Evolutionary conservation across 257 asterid genomes (phyloP).

Genomic region (Salvia rosmarinus): DNA sequence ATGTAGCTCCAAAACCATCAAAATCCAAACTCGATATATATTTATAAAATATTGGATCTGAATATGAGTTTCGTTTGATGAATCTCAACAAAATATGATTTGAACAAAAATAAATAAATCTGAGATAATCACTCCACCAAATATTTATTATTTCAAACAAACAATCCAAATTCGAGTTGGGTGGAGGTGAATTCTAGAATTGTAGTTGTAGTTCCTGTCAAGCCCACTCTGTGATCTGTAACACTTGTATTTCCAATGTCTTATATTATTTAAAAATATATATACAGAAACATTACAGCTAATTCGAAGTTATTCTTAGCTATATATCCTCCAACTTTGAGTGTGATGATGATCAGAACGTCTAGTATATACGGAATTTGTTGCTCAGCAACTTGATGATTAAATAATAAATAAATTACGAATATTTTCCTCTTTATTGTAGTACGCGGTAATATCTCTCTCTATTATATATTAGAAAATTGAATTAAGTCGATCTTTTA

Average conservation of each 20-base stretch:
- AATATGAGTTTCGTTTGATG: too few species aligned
- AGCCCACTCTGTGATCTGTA: not conserved
- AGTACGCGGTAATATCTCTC: too few species aligned
- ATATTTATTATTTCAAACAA: not conserved
- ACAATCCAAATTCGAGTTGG: not conserved
- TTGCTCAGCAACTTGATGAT: not conserved
- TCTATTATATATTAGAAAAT: too few species aligned
- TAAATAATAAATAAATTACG: not conserved
- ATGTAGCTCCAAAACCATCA: too few species aligned
- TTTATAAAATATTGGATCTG: too few species aligned
- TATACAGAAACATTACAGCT: not conserved
- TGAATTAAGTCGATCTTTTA: too few species aligned
- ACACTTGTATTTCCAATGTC: conserved; percentile 22
- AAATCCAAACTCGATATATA: too few species aligned
- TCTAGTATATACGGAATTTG: not conserved
- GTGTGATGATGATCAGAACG: not conserved
- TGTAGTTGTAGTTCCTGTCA: not conserved
- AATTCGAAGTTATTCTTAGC: not conserved
- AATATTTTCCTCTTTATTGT: too few species aligned
- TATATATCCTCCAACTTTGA: not conserved
- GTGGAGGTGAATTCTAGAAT: not conserved
- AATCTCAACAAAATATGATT: not conserved
- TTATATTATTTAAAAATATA: not conserved
- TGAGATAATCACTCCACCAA: not conserved
- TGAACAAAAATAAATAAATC: not conserved